Conservation (phyloP, 108 stramenopile genomes). For the Cyclostephanos tholiformis region DNA sequence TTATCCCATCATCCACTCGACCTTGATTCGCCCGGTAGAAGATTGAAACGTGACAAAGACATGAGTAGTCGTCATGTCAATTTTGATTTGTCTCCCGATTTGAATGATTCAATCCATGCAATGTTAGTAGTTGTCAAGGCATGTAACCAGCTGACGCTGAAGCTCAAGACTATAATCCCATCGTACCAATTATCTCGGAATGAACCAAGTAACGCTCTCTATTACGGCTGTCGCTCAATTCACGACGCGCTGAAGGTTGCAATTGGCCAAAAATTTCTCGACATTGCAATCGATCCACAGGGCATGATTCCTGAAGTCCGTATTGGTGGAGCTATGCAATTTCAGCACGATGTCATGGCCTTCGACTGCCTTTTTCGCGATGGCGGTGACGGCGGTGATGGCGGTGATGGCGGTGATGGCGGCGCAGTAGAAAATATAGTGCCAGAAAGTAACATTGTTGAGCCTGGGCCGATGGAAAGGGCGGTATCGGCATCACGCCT, state of each 20-base stretch:
- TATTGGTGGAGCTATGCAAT: constrained; percentile 44
- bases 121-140: constrained; percentile 23
- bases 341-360: constrained; percentile 38
- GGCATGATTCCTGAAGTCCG: constrained; percentile 65
- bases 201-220: constrained; percentile 18
- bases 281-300: constrained; percentile 74
- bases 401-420: constrained; percentile 23
- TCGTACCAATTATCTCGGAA: neutral
- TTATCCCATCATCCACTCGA: constrained; percentile 30
- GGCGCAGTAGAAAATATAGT: constrained; percentile 33
- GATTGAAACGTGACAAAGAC: constrained; percentile 31
- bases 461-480: constrained; percentile 36
- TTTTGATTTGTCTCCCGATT: constrained; percentile 51
- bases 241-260: constrained; percentile 40
- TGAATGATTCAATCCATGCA: constrained; percentile 57
- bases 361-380: constrained; percentile 23
- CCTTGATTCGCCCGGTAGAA: neutral
- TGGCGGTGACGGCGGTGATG: constrained; percentile 34
- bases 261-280: constrained; percentile 66
- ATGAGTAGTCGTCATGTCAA: constrained; percentile 9
- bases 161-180: constrained; percentile 2
- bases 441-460: constrained; percentile 9
- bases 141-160: constrained; percentile 14
- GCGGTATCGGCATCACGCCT: constrained; percentile 51
- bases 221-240: constrained; percentile 28